Base-by-base conservation (phyloP, 768 basidiomycete genomes). In the Guyanaporus albipodus region DNA sequence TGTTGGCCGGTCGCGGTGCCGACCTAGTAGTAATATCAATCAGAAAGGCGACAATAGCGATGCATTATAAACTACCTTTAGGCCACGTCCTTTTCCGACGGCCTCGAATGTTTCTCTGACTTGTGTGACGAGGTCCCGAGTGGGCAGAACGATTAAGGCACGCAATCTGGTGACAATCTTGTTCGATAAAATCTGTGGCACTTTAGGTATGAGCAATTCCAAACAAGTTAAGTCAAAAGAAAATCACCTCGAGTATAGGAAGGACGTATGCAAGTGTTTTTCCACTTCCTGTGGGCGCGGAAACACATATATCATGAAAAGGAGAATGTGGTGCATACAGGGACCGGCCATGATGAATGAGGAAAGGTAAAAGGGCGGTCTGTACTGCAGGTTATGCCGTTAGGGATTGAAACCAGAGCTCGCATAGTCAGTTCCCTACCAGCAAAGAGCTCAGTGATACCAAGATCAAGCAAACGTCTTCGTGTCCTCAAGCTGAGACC, bases 251-350 rank as follows among this genome's bases (percentile, higher is more conserved):
- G 24, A 96, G 74, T 44, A 97, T 87, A 1, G 96, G 96, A 27
- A 98, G 69, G 2, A 85, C 89, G 68, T 99, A 99, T n/a, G 91
- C 89, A 23, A 99, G 75, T 0, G 95, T 99, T 67, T 99, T 99
- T 0, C 96, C 96, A 56, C 93, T 96, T 19, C 96, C 96, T 0
- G 96, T 99, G 0, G 96, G 96, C 1, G 96, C 96, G 8, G 92
- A 96, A 11, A 95, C 88, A 55, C 93, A 94, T 11, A 93, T 76
- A 67, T 99, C 96, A 22, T 75, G 75, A 22, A 83, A 83, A 28
- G 79, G 75, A 46, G 76, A 62, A 55, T 79, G 83, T 0, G 89
- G 83, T 34, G 75, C 70, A 58, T 91, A 90, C 9, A 92, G 65
- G 1, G 71, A 64, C 40, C 70, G 50, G 15, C 73, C 60, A 38